Conservation (phyloP, 257 asterid species). For the Solanum appendiculatum region DNA sequence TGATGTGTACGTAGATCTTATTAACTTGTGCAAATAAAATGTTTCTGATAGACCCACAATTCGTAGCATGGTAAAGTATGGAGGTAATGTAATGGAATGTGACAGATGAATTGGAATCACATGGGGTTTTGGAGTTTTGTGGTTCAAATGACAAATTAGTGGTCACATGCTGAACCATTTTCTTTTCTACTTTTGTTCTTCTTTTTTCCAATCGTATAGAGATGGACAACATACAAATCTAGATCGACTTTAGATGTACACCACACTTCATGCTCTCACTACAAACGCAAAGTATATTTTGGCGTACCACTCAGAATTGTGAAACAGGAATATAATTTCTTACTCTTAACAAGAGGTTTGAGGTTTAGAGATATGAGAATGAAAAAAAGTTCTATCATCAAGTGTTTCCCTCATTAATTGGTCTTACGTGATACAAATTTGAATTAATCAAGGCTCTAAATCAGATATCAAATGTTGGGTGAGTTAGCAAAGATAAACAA, state of each 20-base stretch:
- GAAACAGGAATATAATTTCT: background rate
- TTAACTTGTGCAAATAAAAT: background rate
- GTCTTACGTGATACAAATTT: background rate
- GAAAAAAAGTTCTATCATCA: background rate
- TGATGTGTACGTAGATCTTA: accelerated
- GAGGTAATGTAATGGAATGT: background rate
- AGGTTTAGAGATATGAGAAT: background rate
- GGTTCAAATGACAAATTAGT: background rate
- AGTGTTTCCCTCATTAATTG: background rate
- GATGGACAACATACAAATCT: background rate
- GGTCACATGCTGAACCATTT: slow-evolving; percentile 1
- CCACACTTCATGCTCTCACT: background rate
- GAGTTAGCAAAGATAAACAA: background rate
- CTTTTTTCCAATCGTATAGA: background rate
- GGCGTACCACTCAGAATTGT: background rate
- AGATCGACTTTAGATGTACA: background rate
- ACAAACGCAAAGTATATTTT: background rate
- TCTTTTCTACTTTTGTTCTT: background rate
- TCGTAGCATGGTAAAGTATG: background rate
- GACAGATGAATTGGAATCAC: background rate
- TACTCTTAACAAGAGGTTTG: background rate
- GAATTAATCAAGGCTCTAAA: background rate
- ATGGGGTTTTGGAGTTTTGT: background rate
- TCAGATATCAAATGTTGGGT: background rate
- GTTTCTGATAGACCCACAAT: background rate